Evolutionary conservation across 139 green algal genomes (phyloP), one percentile per base, ranked within the genome.

Genomic region (Zygnema circumcarinatum): DNA sequence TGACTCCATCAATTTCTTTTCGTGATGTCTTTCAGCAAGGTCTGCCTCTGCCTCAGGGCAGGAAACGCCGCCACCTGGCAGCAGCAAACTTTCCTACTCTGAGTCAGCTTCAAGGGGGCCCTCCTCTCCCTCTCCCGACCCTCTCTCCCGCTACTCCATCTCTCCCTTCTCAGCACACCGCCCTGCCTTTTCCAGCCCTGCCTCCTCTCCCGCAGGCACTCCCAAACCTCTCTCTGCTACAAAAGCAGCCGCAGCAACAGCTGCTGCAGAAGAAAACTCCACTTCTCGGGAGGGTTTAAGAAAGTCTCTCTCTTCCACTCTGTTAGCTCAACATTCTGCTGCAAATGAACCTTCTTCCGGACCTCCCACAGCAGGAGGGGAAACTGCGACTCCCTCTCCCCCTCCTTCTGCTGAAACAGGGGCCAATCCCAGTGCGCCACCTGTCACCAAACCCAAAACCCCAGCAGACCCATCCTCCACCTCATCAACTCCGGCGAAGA

Each of bases 111-210:
- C 69, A 3, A 3, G 69, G 16, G 35, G 35, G 11, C 35, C 36
- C 69, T 7, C 69, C 69, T 78, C 69, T 41, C 36, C 69, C 69
- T 78, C 69, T 41, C 36, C 69, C 69, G 69, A 78, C 16, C 47
- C 47, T 16, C 16, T 62, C 16, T 62, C 47, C 16, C 47, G 47
- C 7, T 25, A 7, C 16, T 62, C 47, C 16, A 62, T 62, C 7
- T 62, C 47, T 62, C 47, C 47, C 7, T 62, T 62, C 16, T 62
- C 47, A 25, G 47, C 47, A 25, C 47, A 62, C 47, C 47, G 47
- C 16, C 47, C 69, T 20, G 16, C 69, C 16, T 38, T 16, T 16
- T 20, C 69, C 16, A n/a, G 7, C 69, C 16, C 69, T 41, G 47
- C 47, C 47, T 25, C 47, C 7, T 62, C 47, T 62, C 47, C 47